A percentile compares a stretch with the other conserved stretches of the same genome.
Conservation (phyloP, 1,284 basidiomycete genomes). For the Ganoderma boninense region DNA sequence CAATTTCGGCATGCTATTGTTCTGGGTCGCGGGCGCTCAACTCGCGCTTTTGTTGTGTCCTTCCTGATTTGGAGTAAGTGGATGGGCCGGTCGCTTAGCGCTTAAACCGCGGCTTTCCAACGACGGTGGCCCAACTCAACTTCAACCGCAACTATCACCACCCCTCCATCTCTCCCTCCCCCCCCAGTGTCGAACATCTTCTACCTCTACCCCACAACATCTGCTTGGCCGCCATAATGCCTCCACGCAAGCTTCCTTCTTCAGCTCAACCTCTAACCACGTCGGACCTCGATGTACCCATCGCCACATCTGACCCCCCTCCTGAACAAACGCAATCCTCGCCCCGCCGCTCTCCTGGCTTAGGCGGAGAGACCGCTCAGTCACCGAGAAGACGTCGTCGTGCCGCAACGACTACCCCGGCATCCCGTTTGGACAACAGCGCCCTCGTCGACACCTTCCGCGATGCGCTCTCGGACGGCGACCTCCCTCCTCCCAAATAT, state of each 20-base stretch:
- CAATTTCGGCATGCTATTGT: neutral
- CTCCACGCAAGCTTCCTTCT: neutral
- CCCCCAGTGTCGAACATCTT: neutral
- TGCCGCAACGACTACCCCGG: constrained; percentile 1
- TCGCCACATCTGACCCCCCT: constrained; percentile 13
- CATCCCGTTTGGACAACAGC: neutral
- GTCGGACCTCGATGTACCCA: constrained; percentile 11
- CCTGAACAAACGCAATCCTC: neutral
- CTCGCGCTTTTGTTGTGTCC: neutral
- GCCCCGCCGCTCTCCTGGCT: constrained; percentile 1
- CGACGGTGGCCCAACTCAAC: neutral
- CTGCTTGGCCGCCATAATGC: neutral
- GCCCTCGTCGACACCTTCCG: neutral
- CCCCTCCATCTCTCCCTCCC: neutral
- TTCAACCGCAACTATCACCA: neutral
- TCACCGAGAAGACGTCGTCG: neutral
- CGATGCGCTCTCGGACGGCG: constrained; percentile 6
- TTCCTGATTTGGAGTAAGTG: neutral
- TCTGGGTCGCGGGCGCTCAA: neutral
- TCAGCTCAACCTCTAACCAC: constrained; percentile 9
- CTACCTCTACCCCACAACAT: neutral
- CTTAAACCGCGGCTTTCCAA: neutral
- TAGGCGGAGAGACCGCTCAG: neutral
- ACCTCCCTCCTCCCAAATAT: neutral
- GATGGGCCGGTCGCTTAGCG: neutral